Conservation (phyloP, 305 asterid genomes). For the Fraxinus velutina region DNA sequence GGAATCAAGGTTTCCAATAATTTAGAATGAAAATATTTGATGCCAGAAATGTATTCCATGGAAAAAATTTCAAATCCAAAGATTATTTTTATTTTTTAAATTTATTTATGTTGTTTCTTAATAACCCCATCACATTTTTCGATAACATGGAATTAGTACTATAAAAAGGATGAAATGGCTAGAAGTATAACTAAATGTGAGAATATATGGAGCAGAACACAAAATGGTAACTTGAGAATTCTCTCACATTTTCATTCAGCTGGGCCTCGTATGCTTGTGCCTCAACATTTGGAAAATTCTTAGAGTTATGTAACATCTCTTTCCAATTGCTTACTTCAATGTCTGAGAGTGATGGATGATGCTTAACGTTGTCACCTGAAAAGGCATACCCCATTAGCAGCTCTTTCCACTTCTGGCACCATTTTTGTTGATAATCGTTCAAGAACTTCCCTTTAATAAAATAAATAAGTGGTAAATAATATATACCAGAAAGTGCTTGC, state of each 20-base stretch:
- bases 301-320: conserved; percentile 49
- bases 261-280: conserved; percentile 31
- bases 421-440: background rate
- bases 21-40: background rate
- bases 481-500: conserved; percentile 29
- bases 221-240: background rate
- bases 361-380: conserved; percentile 44
- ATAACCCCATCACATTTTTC: background rate
- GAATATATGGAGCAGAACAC: conserved; percentile 5
- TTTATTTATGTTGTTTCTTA: background rate
- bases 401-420: conserved; percentile 16
- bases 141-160: background rate
- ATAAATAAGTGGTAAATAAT: conserved; percentile 6
- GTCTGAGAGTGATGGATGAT: conserved; percentile 34
- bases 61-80: background rate
- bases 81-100: background rate
- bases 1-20: background rate
- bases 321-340: conserved; percentile 56
- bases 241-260: conserved; percentile 33
- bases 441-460: background rate
- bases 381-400: conserved; percentile 31
- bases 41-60: background rate
- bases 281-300: conserved; percentile 34
- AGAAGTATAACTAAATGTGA: background rate
- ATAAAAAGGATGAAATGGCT: background rate